phyloP scores from a whole-genome alignment of 1,284 basidiomycete species.

The Xerocomus minutiporus region DNA sequence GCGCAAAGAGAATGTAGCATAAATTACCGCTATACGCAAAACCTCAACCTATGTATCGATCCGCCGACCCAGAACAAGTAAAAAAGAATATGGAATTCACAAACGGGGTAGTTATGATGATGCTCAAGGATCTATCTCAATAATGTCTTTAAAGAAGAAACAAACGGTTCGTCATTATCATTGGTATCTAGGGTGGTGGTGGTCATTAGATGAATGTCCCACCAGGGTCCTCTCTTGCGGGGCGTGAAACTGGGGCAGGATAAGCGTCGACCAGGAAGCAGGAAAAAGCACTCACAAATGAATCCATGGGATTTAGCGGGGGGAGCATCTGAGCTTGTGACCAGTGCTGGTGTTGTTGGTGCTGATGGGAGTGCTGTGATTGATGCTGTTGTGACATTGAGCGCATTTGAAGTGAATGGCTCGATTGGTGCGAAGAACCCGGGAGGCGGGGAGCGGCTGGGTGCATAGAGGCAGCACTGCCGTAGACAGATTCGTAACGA shows the following conservation, averaged over 20 bases:
- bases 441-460: constrained; percentile 26
- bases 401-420: constrained; percentile 40
- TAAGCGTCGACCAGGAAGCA: constrained; percentile 10
- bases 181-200: constrained; percentile 45
- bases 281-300: constrained; percentile 48
- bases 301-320: constrained; percentile 49
- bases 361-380: constrained; percentile 26
- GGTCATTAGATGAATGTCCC: constrained; percentile 44
- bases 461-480: constrained; percentile 22
- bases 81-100: constrained; percentile 34
- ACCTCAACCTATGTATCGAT: constrained; percentile 28
- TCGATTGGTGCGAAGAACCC: constrained; percentile 38
- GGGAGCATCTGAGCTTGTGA: constrained; percentile 33
- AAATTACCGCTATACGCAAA: constrained; percentile 27
- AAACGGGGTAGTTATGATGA: constrained; percentile 34
- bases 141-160: constrained; percentile 35
- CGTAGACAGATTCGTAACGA: constrained; percentile 48
- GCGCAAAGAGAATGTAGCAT: constrained; percentile 29
- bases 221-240: constrained; percentile 49
- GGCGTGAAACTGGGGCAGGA: constrained; percentile 36
- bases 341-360: constrained; percentile 44
- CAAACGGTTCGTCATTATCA: constrained; percentile 34
- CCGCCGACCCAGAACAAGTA: constrained; percentile 33
- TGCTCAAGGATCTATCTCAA: constrained; percentile 37
- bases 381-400: constrained; percentile 36